These are phyloP conservation scores for Eimeria acervulina DNA, from an alignment of 169 alveolate genomes.

Conservation along the genomic window DNA sequence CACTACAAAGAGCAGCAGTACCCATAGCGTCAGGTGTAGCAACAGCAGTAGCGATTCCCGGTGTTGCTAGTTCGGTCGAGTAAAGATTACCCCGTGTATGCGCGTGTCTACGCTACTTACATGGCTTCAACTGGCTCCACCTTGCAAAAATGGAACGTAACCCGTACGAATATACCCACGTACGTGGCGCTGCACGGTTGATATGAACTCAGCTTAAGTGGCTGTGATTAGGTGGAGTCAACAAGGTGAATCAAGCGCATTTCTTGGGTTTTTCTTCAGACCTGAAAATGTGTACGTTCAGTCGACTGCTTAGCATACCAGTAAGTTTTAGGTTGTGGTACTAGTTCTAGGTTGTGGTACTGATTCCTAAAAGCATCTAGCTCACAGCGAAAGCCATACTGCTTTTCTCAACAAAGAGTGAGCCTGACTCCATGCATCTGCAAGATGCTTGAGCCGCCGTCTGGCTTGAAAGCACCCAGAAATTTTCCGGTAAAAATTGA, in stretches of 20 bases:
- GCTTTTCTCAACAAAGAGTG: neutral
- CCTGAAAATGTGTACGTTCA: neutral
- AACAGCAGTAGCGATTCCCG: neutral
- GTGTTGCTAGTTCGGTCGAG: neutral
- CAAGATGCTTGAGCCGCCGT: neutral
- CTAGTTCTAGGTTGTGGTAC: neutral
- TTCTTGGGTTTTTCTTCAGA: neutral
- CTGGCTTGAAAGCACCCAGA: neutral
- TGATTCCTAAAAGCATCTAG: neutral
- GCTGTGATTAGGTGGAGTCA: neutral
- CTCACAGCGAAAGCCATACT: neutral
- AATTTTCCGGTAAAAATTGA: neutral
- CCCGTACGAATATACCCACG: too few relatives aligned
- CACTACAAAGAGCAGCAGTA: too few relatives aligned
- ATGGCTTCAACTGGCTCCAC: neutral
- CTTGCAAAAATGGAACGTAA: neutral
- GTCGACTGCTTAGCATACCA: neutral
- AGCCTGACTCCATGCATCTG: neutral
- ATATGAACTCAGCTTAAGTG: neutral
- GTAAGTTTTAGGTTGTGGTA: too few relatives aligned
- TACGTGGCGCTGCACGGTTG: neutral
- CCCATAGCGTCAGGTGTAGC: too few relatives aligned
- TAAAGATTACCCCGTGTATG: neutral
- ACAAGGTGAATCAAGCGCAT: neutral
- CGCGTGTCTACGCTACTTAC: neutral